Evolutionary conservation across 2,329 filamentous ascomycete species (phyloP).

Genomic region (Talaromyces sp.): DNA sequence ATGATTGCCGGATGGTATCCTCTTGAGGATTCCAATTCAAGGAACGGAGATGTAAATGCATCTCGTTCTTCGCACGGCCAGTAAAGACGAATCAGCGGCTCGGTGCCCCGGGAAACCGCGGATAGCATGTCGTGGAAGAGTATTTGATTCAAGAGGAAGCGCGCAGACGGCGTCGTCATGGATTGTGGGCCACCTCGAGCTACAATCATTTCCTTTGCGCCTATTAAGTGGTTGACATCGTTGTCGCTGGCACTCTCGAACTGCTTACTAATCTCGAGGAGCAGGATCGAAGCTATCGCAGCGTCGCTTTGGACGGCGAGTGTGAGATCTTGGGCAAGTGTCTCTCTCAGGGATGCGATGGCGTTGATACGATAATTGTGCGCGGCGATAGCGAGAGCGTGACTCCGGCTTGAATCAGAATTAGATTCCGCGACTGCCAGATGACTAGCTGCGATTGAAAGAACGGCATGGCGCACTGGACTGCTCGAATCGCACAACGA

Average conservation of each 20-base stretch:
- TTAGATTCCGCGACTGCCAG: not conserved
- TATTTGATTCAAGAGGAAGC: not conserved
- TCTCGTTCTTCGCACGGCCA: not conserved
- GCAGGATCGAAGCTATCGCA: not conserved
- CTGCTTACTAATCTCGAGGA: not conserved
- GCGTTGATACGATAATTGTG: not conserved
- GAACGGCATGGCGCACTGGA: not conserved
- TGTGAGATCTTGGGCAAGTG: not conserved
- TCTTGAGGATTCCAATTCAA: not conserved
- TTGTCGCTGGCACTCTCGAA: not conserved
- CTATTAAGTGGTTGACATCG: not conserved
- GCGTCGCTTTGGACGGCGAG: not conserved
- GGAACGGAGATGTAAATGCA: not conserved
- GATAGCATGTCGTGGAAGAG: not conserved
- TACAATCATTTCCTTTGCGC: not conserved
- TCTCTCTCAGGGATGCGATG: not conserved
- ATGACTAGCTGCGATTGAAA: not conserved
- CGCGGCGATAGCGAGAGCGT: not conserved
- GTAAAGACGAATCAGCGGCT: not conserved
- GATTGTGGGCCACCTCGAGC: not conserved
- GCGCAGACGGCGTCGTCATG: not conserved
- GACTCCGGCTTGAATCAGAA: not conserved
- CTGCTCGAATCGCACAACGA: not conserved
- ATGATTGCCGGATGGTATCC: not conserved
- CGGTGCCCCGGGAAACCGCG: not conserved